Percentiles rank a stretch among this genome's conserved stretches.
phyloP scores from a whole-genome alignment of 169 alveolate species.

The Theileria orientalis region DNA sequence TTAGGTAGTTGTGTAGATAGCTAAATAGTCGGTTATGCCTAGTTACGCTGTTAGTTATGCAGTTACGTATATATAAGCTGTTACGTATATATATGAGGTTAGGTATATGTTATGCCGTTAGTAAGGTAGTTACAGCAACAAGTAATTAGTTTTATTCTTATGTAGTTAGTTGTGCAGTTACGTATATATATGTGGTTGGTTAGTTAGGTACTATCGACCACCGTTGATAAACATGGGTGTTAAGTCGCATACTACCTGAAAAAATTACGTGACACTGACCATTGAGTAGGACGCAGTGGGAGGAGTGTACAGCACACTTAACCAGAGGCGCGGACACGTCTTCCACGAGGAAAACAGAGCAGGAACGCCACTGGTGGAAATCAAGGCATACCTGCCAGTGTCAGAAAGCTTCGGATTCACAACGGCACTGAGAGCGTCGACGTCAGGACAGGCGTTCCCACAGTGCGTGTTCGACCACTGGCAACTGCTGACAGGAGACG shows the following conservation, averaged over 20 bases:
- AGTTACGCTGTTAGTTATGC: background rate
- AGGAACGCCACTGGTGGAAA: conserved; percentile 97
- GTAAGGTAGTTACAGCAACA: background rate
- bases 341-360: conserved; percentile 95
- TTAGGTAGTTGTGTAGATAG: background rate
- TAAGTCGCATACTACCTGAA: background rate
- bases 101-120: too few species aligned
- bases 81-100: background rate
- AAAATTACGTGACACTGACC: too few species aligned
- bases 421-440: conserved; percentile 96
- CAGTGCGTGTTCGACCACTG: conserved; percentile 99
- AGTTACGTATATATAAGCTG: too few species aligned
- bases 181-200: background rate
- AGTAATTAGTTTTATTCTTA: background rate
- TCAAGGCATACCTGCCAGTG: conserved; percentile 98
- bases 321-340: conserved; percentile 98
- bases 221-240: background rate
- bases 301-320: conserved; percentile 95
- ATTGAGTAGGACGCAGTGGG: conserved; percentile 89
- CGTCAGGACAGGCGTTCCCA: conserved; percentile 99
- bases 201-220: background rate
- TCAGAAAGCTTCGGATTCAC: conserved; percentile 99
- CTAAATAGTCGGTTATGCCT: background rate
- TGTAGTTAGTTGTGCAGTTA: background rate
- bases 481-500: conserved; percentile 95